phyloP scores from a whole-genome alignment of 78 protist genomes.

The Chrysochromulina parva region DNA sequence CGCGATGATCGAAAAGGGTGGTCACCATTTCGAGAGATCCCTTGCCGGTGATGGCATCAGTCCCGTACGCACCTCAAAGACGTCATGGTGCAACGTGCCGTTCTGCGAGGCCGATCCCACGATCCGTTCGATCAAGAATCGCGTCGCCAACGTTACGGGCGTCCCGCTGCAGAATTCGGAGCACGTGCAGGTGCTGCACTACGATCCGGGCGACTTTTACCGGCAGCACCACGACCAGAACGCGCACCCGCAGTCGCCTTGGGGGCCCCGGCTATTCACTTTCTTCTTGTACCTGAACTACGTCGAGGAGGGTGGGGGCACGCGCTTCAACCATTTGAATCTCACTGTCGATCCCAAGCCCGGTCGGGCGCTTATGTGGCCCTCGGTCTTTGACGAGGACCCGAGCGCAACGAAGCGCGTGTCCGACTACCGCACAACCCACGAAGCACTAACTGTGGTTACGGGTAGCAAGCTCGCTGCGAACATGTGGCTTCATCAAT shows the following conservation, averaged over 20 bases:
- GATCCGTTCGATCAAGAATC: neutral
- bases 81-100: constrained; percentile 9
- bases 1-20: neutral
- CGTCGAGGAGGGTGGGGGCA: neutral
- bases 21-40: neutral
- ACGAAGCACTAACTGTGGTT: neutral
- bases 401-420: neutral
- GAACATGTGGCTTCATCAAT: neutral
- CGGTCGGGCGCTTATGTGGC: neutral
- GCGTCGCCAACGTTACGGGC: neutral
- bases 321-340: neutral
- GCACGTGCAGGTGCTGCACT: neutral
- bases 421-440: neutral
- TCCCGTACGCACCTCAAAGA: neutral
- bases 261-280: neutral
- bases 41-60: neutral
- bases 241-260: neutral
- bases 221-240: neutral
- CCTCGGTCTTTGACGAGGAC: neutral
- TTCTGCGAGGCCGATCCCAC: neutral
- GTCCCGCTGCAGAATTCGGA: neutral
- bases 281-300: neutral
- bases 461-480: neutral
- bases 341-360: neutral
- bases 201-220: constrained; percentile 10